Evolutionary conservation across 2,329 filamentous ascomycete genomes (phyloP), one percentile per base, ranked within the genome.

Genomic region (Ophiocordyceps camponoti-saundersi): DNA sequence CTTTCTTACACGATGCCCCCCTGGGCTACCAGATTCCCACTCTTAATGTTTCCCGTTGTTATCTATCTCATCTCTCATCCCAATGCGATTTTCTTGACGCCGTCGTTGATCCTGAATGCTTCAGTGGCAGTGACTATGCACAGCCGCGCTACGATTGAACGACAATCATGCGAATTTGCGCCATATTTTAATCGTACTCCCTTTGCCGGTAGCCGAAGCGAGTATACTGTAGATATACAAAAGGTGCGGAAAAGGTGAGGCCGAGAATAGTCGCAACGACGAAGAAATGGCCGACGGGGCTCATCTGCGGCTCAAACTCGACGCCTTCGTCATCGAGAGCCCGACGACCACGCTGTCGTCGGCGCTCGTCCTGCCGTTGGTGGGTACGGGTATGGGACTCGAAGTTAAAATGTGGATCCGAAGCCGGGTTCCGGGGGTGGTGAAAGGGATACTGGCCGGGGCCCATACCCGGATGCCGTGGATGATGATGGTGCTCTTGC

Each of bases 401-500:
- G 40, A 75, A 74, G 65, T 96, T 82, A 55, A 95, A 98, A 65
- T 95, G 85, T 53, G 79, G 77, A 29, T 29, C 26, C 30, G 87
- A 22, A 13, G 44, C 40, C n/a, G 44, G 69, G 47, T 76, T 67
- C n/a, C 16, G 34, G 30, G 67, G 61, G 46, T 62, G 57, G 1
- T 59, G 56, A 52, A 65, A 73, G 6, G 70, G 68, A 40, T 70
- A 64, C 48, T 74, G 71, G 0, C 77, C 80, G 2, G 71, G 70
- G 0, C 77, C 77, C 68, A 82, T 81, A 0, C 80, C 80, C 18
- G 54, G 55, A 43, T 57, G 52, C 1, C 50, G 47, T 13, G 45
- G 20, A 11, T 18, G 49, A 3, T 2, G 45, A 42, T 1, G 48
- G 43, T 2, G 47, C 5, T 11, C 13, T 36, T 36, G 15, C 15